These are phyloP conservation scores for Fraxinus nigra DNA, from an alignment of 305 asterid genomes.

Conservation along the genomic window DNA sequence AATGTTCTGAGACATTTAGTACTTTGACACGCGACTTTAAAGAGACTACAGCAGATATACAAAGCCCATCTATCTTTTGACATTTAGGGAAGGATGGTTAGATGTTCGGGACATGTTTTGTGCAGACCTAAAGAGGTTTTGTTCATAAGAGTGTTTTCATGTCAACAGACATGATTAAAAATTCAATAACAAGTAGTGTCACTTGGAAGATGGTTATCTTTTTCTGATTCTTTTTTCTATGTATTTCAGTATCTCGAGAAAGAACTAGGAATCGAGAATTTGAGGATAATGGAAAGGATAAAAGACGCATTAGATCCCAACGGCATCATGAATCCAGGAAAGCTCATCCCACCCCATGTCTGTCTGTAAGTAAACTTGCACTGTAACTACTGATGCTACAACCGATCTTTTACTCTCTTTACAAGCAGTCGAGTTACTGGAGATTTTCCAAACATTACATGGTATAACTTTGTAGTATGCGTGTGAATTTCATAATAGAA, in stretches of 20 bases:
- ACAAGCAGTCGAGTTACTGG: not conserved
- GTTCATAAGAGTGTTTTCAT: not conserved
- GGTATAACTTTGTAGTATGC: not conserved
- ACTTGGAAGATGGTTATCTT: not conserved
- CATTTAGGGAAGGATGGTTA: not conserved
- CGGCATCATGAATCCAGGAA: conserved; percentile 92
- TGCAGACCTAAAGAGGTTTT: not conserved
- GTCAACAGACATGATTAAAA: not conserved
- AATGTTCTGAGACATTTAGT: not conserved
- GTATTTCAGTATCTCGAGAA: conserved; percentile 76
- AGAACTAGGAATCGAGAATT: conserved; percentile 90
- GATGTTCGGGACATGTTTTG: not conserved
- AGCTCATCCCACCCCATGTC: conserved; percentile 86
- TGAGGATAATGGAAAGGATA: conserved; percentile 82
- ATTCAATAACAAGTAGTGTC: not conserved
- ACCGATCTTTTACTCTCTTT: not conserved
- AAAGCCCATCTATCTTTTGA: not conserved
- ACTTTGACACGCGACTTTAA: not conserved
- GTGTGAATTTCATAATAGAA: not conserved
- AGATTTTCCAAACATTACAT: not conserved
- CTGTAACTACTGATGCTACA: not conserved
- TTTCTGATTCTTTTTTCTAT: not conserved
- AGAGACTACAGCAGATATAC: not conserved
- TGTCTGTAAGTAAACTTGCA: conserved; percentile 41
- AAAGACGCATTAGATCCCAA: conserved; percentile 88